phyloP scores from a whole-genome alignment of 2,329 filamentous ascomycete genomes.

The Penicillium psychrosexuale region DNA sequence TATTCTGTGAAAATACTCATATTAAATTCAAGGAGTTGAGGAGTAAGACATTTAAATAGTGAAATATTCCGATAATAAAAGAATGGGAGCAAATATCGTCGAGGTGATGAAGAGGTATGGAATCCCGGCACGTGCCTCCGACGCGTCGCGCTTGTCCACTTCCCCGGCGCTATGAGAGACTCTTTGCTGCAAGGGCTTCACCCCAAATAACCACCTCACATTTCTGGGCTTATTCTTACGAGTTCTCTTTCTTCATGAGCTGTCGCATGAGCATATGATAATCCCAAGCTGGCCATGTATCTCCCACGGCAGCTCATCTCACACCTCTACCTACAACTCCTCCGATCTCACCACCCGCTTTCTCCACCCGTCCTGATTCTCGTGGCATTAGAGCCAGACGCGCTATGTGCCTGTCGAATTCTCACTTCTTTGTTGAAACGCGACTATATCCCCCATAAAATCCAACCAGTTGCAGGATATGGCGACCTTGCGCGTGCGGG shows the following conservation, averaged over 20 bases:
- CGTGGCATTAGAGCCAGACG: slow-evolving; percentile 89
- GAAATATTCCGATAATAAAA: not conserved
- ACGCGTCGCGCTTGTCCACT: slow-evolving; percentile 25
- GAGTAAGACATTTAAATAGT: not conserved
- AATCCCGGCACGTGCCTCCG: slow-evolving; percentile 27
- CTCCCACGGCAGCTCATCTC: slow-evolving; percentile 85
- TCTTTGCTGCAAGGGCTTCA: slow-evolving; percentile 14
- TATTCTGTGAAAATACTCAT: not conserved
- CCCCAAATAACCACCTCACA: slow-evolving; percentile 10
- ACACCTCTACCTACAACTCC: slow-evolving; percentile 85
- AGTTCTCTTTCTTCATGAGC: slow-evolving; percentile 18
- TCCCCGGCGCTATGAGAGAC: slow-evolving; percentile 12
- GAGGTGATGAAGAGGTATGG: slow-evolving; percentile 22
- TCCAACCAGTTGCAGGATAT: slow-evolving; percentile 91
- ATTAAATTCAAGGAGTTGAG: not conserved
- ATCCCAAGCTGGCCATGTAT: slow-evolving; percentile 65
- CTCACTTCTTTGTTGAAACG: slow-evolving; percentile 89
- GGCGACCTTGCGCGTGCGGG: slow-evolving; percentile 79
- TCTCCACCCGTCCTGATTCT: slow-evolving; percentile 89
- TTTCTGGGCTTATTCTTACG: slow-evolving; percentile 14
- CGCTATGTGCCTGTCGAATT: slow-evolving; percentile 91
- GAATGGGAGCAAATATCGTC: slow-evolving; percentile 15
- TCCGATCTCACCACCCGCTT: slow-evolving; percentile 80
- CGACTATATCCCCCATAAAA: slow-evolving; percentile 97
- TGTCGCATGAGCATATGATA: slow-evolving; percentile 19